phyloP scores from a whole-genome alignment of 306 rosid genomes.

The Mimosa pudica region DNA sequence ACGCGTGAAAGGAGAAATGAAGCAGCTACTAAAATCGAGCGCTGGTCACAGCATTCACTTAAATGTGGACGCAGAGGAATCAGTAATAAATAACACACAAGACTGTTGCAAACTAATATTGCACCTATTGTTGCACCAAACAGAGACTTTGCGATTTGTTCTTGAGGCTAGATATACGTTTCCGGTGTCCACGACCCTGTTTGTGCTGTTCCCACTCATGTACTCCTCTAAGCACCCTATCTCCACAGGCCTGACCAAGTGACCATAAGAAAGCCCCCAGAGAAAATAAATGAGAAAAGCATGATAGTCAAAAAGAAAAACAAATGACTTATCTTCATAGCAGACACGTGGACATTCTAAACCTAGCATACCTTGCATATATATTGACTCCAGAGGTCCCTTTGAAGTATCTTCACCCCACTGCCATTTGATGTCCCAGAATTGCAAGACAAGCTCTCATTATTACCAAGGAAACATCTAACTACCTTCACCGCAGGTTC shows the following conservation, averaged over 20 bases:
- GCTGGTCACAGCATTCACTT: conserved; percentile 28
- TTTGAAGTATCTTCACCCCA: conserved; percentile 49
- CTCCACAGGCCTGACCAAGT: conserved; percentile 72
- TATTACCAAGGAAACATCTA: conserved; percentile 53
- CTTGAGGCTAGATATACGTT: conserved; percentile 63
- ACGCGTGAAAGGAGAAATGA: neutral
- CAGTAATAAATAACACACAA: neutral
- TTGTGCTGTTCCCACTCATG: conserved; percentile 94
- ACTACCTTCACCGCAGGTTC: conserved; percentile 58
- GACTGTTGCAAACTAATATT: neutral
- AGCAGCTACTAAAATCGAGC: neutral
- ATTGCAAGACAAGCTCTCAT: conserved; percentile 37
- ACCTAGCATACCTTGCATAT: conserved; percentile 66
- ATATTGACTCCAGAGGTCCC: conserved; percentile 92
- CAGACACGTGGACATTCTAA: conserved; percentile 20
- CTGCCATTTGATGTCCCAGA: conserved; percentile 32
- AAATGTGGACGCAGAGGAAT: neutral
- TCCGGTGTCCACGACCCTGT: conserved; percentile 78
- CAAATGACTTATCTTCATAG: neutral
- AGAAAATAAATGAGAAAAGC: neutral
- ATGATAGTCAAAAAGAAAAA: neutral
- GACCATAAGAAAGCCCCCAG: conserved; percentile 13
- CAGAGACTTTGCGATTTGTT: conserved; percentile 47
- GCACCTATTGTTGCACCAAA: conserved; percentile 34
- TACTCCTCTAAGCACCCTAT: conserved; percentile 62